A percentile compares a stretch with the other conserved stretches of the same genome.
These are phyloP conservation scores for Colletotrichum spinosum DNA, from an alignment of 2,329 filamentous ascomycete species.

Conservation along the genomic window DNA sequence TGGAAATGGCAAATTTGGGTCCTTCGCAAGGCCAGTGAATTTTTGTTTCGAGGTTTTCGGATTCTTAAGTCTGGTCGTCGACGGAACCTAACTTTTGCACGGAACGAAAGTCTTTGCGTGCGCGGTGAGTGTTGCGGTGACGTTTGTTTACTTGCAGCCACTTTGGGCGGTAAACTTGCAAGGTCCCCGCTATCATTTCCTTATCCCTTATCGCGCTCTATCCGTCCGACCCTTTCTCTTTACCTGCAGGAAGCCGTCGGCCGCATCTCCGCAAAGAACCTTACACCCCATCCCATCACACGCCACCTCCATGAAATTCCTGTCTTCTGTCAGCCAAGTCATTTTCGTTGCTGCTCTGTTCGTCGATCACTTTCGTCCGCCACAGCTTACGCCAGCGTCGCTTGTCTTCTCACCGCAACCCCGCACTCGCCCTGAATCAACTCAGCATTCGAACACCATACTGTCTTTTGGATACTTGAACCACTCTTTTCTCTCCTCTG, in stretches of 20 bases:
- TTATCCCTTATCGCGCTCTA: no score
- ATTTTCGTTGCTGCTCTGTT: conserved; percentile 1
- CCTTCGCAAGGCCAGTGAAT: no score
- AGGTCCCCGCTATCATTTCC: neutral
- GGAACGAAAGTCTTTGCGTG: neutral
- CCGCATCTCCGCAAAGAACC: no score
- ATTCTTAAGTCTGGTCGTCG: no score
- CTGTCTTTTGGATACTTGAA: neutral
- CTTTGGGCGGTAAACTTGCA: conserved; percentile 34
- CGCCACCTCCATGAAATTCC: no score
- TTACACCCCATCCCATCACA: neutral
- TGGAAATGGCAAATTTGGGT: no score
- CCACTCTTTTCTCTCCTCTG: neutral
- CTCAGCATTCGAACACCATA: neutral
- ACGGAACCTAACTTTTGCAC: no score
- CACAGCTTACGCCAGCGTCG: conserved; percentile 23
- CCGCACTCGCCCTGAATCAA: conserved; percentile 6
- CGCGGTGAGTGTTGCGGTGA: conserved; percentile 9
- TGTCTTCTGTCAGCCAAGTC: conserved; percentile 3
- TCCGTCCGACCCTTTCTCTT: no score
- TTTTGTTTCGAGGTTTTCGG: no score
- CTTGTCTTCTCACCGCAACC: conserved; percentile 2
- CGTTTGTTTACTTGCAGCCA: conserved; percentile 54
- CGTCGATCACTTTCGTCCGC: conserved; percentile 24
- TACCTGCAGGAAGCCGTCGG: no score